These are phyloP conservation scores for Podospora pseudopauciseta DNA, from an alignment of 495 filamentous ascomycete species.

Conservation along the genomic window DNA sequence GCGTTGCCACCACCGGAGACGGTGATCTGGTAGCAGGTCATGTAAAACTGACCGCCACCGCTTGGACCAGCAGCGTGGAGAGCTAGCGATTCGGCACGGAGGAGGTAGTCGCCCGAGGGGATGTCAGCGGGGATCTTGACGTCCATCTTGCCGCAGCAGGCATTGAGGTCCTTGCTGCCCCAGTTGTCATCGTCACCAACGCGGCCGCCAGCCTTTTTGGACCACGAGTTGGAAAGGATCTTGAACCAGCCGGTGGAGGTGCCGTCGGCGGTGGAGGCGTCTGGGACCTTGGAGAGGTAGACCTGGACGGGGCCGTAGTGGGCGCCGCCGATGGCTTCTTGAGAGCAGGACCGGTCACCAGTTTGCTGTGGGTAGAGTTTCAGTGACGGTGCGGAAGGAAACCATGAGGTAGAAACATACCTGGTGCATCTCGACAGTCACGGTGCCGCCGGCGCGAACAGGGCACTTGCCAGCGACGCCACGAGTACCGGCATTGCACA, in stretches of 20 bases:
- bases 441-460: conserved; percentile 43
- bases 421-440: conserved; percentile 53
- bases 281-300: conserved; percentile 52
- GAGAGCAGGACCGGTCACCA: conserved; percentile 39
- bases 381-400: background rate
- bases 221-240: conserved; percentile 48
- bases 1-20: conserved; percentile 35
- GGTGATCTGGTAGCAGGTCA: conserved; percentile 49
- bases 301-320: conserved; percentile 50
- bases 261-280: conserved; percentile 45
- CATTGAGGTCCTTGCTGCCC: conserved; percentile 51
- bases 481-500: conserved; percentile 40
- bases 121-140: conserved; percentile 47
- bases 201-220: conserved; percentile 31
- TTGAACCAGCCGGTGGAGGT: conserved; percentile 46
- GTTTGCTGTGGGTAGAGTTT: conserved; percentile 33
- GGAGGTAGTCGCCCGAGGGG: conserved; percentile 48
- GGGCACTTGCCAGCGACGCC: conserved; percentile 42
- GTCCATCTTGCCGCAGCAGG: conserved; percentile 50
- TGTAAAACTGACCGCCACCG: conserved; percentile 46
- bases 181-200: conserved; percentile 46
- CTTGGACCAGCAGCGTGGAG: conserved; percentile 44
- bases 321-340: conserved; percentile 48
- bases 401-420: conserved; percentile 17
- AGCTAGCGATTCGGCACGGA: conserved; percentile 51